These are phyloP conservation scores for Anthracocystis panici-leucophaei DNA, from an alignment of 1,284 basidiomycete species.

Conservation along the genomic window DNA sequence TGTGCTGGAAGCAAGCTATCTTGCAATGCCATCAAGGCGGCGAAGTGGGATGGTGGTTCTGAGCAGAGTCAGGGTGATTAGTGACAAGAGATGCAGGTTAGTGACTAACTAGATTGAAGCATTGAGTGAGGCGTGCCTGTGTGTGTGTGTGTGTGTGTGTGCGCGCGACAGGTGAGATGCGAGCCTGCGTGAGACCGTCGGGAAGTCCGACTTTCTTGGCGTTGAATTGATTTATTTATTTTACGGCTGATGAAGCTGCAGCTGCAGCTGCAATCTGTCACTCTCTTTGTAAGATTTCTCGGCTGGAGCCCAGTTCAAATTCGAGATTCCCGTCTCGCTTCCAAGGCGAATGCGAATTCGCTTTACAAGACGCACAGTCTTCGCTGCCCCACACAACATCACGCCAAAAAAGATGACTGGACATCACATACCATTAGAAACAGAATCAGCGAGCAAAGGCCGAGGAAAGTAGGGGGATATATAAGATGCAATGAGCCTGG, in stretches of 20 bases:
- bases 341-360: no score
- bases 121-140: neutral
- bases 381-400: neutral
- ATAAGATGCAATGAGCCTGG: conserved; percentile 1
- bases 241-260: no score
- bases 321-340: neutral
- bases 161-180: neutral
- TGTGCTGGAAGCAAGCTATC: conserved; percentile 6
- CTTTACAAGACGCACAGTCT: no score
- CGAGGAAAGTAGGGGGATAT: neutral
- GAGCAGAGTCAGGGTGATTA: no score
- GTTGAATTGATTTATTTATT: no score
- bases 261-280: neutral
- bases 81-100: no score
- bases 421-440: neutral
- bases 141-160: neutral
- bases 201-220: neutral
- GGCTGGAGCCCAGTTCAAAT: neutral
- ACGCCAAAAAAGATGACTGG: neutral
- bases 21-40: conserved; percentile 45
- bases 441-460: neutral
- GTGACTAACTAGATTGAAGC: no score
- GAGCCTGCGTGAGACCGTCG: neutral
- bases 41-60: neutral
- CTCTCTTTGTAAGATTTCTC: neutral